Evolutionary conservation across 805 yeast species (phyloP), one percentile per base, ranked within the genome.

Genomic region (Candida tibetensis): DNA sequence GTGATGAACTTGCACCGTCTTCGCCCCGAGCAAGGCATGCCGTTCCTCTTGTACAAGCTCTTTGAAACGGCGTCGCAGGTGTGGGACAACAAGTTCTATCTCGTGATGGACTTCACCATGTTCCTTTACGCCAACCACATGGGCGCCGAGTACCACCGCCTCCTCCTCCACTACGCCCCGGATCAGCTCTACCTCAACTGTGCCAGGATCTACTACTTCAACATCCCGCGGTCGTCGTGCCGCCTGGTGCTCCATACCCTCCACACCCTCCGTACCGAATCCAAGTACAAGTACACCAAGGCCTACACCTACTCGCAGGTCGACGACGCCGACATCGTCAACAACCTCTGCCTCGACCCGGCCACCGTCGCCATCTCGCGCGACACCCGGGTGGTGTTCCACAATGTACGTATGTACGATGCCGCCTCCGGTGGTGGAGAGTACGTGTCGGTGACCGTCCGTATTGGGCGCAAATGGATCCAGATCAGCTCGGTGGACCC

Each of bases 101-200:
- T 81, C 34, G 74, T 87, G 5, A 48, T 77, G 41, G 95, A 88
- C 56, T 79, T 85, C 47, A 84, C 95, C 0, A 81, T 79, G 9
- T 79, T 72, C 52, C 57, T 66, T 21, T 62, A 61, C 7, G 38
- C 44, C 29, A 46, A 50, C 1, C 55, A 50, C 2, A 46, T 59
- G 14, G 60, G 54, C 3, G 32, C 38, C 28, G 49, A 57, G 6
- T 64, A 74, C 32, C 53, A 69, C 31, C 41, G 52, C 0, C 47
- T 74, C 5, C 46, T 79, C 8, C 58, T 62, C 9, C 61, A 61
- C 14, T 58, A 78, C 40, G 67, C 79, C 0, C 85, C 90, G 0
- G 70, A 66, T 2, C 69, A 66, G 28, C 71, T 77, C 49, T 60
- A 68, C 32, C 51, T 52, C 17, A 82, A 80, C 46, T 79, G 89